Conservation (phyloP, 2,329 filamentous ascomycete species). For the Penicillium sclerotiorum region DNA sequence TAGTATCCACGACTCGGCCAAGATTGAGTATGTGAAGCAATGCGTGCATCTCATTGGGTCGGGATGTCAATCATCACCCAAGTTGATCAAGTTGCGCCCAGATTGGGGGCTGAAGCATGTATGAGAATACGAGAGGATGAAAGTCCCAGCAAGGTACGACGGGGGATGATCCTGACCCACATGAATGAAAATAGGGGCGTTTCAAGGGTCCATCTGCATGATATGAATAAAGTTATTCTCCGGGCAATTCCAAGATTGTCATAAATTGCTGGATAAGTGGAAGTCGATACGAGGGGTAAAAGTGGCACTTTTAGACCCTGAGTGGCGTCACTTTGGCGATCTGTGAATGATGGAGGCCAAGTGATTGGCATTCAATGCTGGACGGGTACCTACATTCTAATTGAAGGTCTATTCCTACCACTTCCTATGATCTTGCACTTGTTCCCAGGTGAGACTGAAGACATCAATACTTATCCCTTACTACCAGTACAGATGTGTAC, state of each 20-base stretch:
- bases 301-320: not conserved
- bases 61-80: slow-evolving; percentile 8
- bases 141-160: slow-evolving; percentile 1
- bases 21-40: not conserved
- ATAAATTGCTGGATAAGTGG: not conserved
- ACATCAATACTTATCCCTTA: no score
- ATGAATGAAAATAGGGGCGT: not conserved
- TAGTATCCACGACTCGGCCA: no score
- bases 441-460: no score
- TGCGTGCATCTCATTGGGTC: not conserved
- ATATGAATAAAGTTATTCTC: not conserved
- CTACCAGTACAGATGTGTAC: no score
- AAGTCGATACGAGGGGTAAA: not conserved
- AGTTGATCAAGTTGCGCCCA: slow-evolving; percentile 9
- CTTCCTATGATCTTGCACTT: no score
- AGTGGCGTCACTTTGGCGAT: not conserved
- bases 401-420: no score
- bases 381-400: no score
- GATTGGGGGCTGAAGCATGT: not conserved
- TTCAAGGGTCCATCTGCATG: not conserved
- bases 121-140: slow-evolving; percentile 11
- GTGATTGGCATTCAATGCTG: no score
- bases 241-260: not conserved
- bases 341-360: no score
- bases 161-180: slow-evolving; percentile 8